These are phyloP conservation scores for Penicillium verrucosum DNA, from an alignment of 2,329 filamentous ascomycete genomes.

Conservation along the genomic window DNA sequence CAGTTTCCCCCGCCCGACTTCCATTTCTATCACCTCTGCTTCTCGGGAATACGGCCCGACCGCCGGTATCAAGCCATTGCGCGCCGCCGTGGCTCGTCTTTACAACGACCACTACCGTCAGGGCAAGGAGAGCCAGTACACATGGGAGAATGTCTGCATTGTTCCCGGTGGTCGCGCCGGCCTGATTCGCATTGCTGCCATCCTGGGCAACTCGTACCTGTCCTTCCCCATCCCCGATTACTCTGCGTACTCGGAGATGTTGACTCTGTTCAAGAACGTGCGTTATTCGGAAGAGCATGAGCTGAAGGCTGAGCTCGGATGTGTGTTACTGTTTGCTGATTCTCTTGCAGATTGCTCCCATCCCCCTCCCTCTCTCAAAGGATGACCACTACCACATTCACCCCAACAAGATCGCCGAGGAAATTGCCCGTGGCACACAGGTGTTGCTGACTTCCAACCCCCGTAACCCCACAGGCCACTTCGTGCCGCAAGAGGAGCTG, in stretches of 20 bases:
- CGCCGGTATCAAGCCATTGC: slow-evolving; percentile 85
- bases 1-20: slow-evolving; percentile 77
- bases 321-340: slow-evolving; percentile 1
- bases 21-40: slow-evolving; percentile 72
- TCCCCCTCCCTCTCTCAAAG: slow-evolving; percentile 78
- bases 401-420: slow-evolving; percentile 86
- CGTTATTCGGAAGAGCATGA: slow-evolving; percentile 9
- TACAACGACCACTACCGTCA: slow-evolving; percentile 92
- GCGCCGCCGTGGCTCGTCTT: slow-evolving; percentile 82
- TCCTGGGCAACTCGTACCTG: slow-evolving; percentile 86
- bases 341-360: slow-evolving; percentile 67
- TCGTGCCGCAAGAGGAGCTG: slow-evolving; percentile 79
- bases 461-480: slow-evolving; percentile 86
- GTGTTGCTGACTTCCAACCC: slow-evolving; percentile 95
- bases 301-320: background rate
- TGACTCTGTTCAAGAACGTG: slow-evolving; percentile 84
- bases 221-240: slow-evolving; percentile 95
- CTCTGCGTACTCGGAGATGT: slow-evolving; percentile 97
- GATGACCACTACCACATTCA: slow-evolving; percentile 91
- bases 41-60: slow-evolving; percentile 90
- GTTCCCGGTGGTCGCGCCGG: slow-evolving; percentile 91
- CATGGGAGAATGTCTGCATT: slow-evolving; percentile 96
- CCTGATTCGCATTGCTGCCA: slow-evolving; percentile 89
- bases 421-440: slow-evolving; percentile 78
- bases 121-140: slow-evolving; percentile 85